A percentile compares a stretch with the other conserved stretches of the same genome.
These are phyloP conservation scores for Platanus orientalis DNA, from an alignment of 164 flowering plant species.

Conservation along the genomic window DNA sequence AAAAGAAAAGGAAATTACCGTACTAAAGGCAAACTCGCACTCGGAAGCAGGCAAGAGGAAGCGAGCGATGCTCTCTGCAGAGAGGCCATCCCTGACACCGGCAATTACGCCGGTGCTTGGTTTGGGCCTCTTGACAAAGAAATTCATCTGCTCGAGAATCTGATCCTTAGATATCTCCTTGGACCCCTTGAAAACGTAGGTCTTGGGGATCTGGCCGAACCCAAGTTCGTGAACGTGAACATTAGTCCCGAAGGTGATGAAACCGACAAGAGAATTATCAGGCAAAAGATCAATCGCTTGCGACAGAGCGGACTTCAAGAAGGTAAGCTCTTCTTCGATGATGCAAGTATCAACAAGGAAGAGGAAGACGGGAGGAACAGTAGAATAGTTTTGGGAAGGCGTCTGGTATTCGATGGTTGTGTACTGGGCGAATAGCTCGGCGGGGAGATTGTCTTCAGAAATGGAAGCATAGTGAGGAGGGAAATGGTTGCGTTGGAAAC, in stretches of 20 bases:
- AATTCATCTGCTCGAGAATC: conserved; percentile 78
- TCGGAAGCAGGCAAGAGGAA: conserved; percentile 86
- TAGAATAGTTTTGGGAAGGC: conserved; percentile 16
- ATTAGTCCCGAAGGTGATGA: conserved; percentile 78
- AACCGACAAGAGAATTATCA: conserved; percentile 72
- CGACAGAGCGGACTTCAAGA: conserved; percentile 57
- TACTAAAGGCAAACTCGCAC: conserved; percentile 73
- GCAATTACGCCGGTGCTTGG: conserved; percentile 74
- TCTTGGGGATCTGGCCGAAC: conserved; percentile 58
- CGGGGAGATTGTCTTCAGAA: conserved; percentile 72
- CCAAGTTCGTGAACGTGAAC: conserved; percentile 94
- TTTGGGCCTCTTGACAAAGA: conserved; percentile 66
- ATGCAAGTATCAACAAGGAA: conserved; percentile 81
- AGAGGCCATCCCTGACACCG: conserved; percentile 75
- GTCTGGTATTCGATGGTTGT: conserved; percentile 80
- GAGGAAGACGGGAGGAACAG: conserved; percentile 52
- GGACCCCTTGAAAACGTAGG: conserved; percentile 77
- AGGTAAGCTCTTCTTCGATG: conserved; percentile 83
- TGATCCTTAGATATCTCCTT: conserved; percentile 76
- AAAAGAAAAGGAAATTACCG: conserved; percentile 45
- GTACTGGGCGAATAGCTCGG: conserved; percentile 81
- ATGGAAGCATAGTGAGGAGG: conserved; percentile 71
- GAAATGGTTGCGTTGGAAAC: conserved; percentile 80
- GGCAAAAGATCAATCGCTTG: conserved; percentile 78
- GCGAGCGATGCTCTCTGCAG: conserved; percentile 65